Conservation (phyloP, 176 grass and related monocot species). For the Elaeis guineensis region DNA sequence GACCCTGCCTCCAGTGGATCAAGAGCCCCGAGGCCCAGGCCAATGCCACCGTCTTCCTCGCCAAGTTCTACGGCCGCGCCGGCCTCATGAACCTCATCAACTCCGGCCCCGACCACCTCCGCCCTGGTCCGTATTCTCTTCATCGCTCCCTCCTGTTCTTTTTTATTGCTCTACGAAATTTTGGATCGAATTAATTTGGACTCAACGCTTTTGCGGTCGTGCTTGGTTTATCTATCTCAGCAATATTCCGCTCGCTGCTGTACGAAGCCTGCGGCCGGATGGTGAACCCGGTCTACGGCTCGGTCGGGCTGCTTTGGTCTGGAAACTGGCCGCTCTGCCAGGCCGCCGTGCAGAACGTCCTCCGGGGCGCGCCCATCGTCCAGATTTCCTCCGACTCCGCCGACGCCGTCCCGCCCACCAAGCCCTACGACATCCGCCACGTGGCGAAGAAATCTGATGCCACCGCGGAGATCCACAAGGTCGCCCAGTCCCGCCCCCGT, state of each 20-base stretch:
- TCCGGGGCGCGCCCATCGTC: slow-evolving; percentile 21
- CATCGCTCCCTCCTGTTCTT: neutral
- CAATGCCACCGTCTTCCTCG: slow-evolving; percentile 37
- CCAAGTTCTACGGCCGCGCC: slow-evolving; percentile 41
- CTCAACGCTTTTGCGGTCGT: neutral
- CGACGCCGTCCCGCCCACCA: slow-evolving; percentile 16
- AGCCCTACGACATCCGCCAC: slow-evolving; percentile 32
- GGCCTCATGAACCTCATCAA: slow-evolving; percentile 34
- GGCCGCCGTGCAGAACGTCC: slow-evolving; percentile 22
- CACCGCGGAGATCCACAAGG: slow-evolving; percentile 19
- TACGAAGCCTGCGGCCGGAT: slow-evolving; percentile 34
- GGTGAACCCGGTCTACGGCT: slow-evolving; percentile 27
- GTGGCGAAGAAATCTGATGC: slow-evolving; percentile 11
- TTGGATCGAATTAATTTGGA: no score
- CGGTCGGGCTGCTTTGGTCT: slow-evolving; percentile 35
- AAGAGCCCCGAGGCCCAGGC: slow-evolving; percentile 26
- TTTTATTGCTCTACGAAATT: no score
- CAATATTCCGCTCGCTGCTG: slow-evolving; percentile 30
- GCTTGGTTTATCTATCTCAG: slow-evolving; percentile 8
- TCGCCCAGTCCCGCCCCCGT: slow-evolving; percentile 20
- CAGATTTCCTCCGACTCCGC: slow-evolving; percentile 5
- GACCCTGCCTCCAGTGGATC: slow-evolving; percentile 37
- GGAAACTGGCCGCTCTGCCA: slow-evolving; percentile 32
- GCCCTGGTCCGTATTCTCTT: slow-evolving; percentile 14
- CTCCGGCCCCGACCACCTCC: slow-evolving; percentile 20